phyloP scores from a whole-genome alignment of 2,329 filamentous ascomycete genomes.

The Talaromyces atroroseus region DNA sequence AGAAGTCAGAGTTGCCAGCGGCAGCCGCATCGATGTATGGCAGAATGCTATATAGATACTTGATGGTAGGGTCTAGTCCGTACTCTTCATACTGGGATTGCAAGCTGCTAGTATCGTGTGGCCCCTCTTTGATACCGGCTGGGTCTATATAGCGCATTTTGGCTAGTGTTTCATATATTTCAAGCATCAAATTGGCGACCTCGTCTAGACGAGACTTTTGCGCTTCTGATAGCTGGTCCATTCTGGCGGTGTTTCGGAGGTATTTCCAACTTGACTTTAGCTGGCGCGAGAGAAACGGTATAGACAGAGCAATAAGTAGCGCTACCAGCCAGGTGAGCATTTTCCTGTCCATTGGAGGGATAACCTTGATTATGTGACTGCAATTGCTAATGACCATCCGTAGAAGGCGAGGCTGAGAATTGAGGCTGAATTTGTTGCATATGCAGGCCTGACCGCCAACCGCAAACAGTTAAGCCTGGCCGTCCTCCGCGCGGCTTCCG shows the following conservation, averaged over 20 bases:
- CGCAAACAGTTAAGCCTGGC: conserved; percentile 9
- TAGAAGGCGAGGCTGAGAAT: not conserved
- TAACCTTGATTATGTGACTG: no score
- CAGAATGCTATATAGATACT: not conserved
- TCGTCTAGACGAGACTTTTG: conserved; percentile 16
- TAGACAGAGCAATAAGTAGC: not conserved
- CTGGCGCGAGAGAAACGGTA: not conserved
- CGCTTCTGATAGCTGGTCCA: not conserved
- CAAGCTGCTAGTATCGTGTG: not conserved
- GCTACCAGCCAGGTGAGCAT: not conserved
- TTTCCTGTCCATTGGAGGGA: no score
- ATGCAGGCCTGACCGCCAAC: conserved; percentile 11
- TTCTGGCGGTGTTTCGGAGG: not conserved
- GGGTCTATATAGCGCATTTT: conserved; percentile 24
- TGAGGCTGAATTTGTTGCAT: not conserved
- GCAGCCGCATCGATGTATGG: not conserved
- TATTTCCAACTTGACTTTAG: not conserved
- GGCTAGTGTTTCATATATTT: conserved; percentile 25
- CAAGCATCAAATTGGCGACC: conserved; percentile 23
- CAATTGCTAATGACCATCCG: not conserved
- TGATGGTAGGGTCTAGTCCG: not conserved
- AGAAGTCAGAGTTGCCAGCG: not conserved
- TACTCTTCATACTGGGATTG: not conserved
- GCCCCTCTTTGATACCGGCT: not conserved
- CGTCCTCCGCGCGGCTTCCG: conserved; percentile 11